Percentiles rank a stretch among this genome's conserved stretches.
phyloP scores from a whole-genome alignment of 139 green algal species.

The Astrephomene gubernaculifera region DNA sequence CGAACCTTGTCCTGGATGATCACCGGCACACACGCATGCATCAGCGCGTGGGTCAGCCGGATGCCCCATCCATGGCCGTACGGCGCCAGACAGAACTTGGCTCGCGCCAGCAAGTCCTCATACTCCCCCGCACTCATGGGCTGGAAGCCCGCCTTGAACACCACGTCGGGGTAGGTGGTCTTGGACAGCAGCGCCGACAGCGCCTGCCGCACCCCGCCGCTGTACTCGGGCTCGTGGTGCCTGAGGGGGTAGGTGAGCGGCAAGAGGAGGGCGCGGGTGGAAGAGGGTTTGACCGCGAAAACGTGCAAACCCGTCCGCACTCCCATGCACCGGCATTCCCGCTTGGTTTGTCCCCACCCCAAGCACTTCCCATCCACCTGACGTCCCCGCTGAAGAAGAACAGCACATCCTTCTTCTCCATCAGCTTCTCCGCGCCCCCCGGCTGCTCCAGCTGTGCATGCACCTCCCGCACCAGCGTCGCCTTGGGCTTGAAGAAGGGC shows the following conservation, averaged over 20 bases:
- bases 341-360: no score
- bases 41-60: slow-evolving; percentile 43
- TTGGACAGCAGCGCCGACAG: slow-evolving; percentile 23
- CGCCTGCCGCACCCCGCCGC: slow-evolving; percentile 40
- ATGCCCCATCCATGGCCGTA: slow-evolving; percentile 58
- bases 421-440: neutral
- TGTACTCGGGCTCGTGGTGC: slow-evolving; percentile 51
- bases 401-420: slow-evolving; percentile 25
- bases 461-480: neutral
- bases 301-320: no score
- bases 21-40: slow-evolving; percentile 50
- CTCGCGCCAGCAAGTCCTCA: slow-evolving; percentile 3
- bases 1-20: slow-evolving; percentile 50
- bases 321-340: no score
- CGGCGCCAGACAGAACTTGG: slow-evolving; percentile 50
- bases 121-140: slow-evolving; percentile 1
- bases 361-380: neutral
- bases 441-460: neutral
- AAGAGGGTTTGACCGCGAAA: neutral
- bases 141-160: slow-evolving; percentile 24
- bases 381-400: slow-evolving; percentile 44
- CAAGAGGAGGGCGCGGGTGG: neutral
- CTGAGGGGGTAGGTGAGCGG: neutral
- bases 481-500: slow-evolving; percentile 30
- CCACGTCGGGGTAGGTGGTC: slow-evolving; percentile 23